phyloP scores from a whole-genome alignment of 2,329 filamentous ascomycete species.

The Ophiostoma sp. region DNA sequence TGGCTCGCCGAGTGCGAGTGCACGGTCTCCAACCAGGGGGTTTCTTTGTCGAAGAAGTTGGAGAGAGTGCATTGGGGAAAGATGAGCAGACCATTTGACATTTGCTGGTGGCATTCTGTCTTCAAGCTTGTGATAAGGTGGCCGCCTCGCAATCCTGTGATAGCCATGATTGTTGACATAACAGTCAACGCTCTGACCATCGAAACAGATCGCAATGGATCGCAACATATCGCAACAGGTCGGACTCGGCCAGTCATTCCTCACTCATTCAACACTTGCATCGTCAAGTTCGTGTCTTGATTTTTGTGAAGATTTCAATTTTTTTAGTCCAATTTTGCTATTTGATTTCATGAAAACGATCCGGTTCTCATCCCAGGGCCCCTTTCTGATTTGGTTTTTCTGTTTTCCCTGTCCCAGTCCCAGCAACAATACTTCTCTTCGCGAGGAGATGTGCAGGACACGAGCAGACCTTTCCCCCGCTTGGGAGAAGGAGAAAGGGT shows the following conservation, averaged over 20 bases:
- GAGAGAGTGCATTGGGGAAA: constrained; percentile 2
- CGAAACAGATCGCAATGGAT: not conserved
- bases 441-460: not conserved
- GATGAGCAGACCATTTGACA: not conserved
- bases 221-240: not conserved
- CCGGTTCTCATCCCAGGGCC: constrained; percentile 1
- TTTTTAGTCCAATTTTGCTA: constrained; percentile 24
- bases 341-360: constrained; percentile 22
- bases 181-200: not conserved
- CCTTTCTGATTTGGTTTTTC: not conserved
- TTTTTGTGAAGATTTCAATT: constrained; percentile 25
- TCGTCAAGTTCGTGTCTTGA: not conserved
- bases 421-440: not conserved
- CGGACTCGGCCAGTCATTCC: not conserved
- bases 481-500: not conserved
- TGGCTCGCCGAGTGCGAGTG: not conserved
- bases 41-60: not conserved
- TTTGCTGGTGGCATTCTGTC: not conserved
- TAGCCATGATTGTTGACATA: not conserved
- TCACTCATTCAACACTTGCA: not conserved
- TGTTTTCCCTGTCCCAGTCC: not conserved
- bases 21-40: constrained; percentile 3
- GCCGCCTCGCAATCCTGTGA: not conserved
- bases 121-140: not conserved
- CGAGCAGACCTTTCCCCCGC: not conserved